Evolutionary conservation across 2,329 filamentous ascomycete genomes (phyloP), one percentile per base, ranked within the genome.

Genomic region (Zelopaecilomyces penicillatus): DNA sequence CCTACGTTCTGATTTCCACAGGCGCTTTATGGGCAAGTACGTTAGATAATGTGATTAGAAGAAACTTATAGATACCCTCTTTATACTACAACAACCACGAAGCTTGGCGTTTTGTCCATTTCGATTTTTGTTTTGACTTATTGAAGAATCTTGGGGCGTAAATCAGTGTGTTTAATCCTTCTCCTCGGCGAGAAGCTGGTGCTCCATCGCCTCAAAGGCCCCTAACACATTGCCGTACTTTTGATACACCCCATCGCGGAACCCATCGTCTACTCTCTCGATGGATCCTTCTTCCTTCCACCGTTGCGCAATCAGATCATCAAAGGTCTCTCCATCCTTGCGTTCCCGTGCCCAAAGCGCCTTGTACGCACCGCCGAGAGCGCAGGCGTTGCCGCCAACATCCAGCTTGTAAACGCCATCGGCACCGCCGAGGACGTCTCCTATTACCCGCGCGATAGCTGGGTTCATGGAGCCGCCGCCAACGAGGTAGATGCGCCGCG

Each of bases 331-430:
- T 12, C 71, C 74, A 2, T 68, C 62, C 27, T 65, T 64, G 39
- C 86, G 71, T 70, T 93, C 88, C 44, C 88, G 72, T 1, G 85
- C 89, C 93, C 93, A 98, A 0, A 95, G 82, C 10, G 93, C 91
- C 69, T 97, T 97, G 68, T 97, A 96, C 28, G 91, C 91, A 5
- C 88, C 88, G 10, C 93, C 93, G 10, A 97, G 68, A 8, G 91
- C 93, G 66, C 93, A 98, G 3, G 93, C 91, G 67, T 95, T 96
- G 28, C 90, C 89, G 28, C 93, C 91, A 5, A 97, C 88, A 60
- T 97, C 90, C 10, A 98, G 79, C 65, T 85, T 86, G 68, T 88
- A 98, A 28, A 97, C 87, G 27, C 93, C 93, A 51, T 97, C 93
- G 3, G 75, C 77, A 31, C 87, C 87, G 42, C 93, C 93, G 3